Evolutionary conservation across 2,329 filamentous ascomycete genomes (phyloP).

Genomic region (Trichoderma cornu-damae): DNA sequence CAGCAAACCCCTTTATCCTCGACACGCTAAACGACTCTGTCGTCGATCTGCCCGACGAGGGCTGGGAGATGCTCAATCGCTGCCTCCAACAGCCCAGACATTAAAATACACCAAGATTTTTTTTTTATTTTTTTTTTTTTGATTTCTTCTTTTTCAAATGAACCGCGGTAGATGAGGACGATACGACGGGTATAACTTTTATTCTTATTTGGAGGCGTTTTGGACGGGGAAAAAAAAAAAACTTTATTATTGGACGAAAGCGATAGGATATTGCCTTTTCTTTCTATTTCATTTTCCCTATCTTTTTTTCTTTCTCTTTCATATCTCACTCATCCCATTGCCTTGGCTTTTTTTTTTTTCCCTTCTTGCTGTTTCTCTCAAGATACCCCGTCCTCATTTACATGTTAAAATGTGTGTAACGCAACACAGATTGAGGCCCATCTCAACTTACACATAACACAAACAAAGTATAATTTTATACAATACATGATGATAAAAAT

Average conservation of each 20-base stretch:
- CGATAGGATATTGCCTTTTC: not conserved
- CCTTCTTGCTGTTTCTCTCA: not conserved
- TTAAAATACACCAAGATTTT: not conserved
- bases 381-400: slow-evolving; percentile 15
- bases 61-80: slow-evolving; percentile 33
- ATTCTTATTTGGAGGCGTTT: slow-evolving; percentile 5
- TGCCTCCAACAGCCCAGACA: slow-evolving; percentile 22
- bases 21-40: slow-evolving; percentile 38
- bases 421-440: slow-evolving; percentile 8
- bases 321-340: not conserved
- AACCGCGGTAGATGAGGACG: slow-evolving; percentile 3
- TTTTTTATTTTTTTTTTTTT: too few species aligned
- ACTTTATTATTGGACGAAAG: not conserved
- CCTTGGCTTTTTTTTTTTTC: not conserved
- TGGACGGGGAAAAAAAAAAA: not conserved
- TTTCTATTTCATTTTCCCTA: not conserved
- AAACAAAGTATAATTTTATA: not conserved
- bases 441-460: not conserved
- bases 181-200: not conserved
- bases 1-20: slow-evolving; percentile 39
- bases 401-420: not conserved
- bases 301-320: not conserved
- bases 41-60: slow-evolving; percentile 35
- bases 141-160: not conserved
- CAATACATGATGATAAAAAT: not conserved